phyloP scores from a whole-genome alignment of 305 asterid genomes.

The Solanum hybrid region DNA sequence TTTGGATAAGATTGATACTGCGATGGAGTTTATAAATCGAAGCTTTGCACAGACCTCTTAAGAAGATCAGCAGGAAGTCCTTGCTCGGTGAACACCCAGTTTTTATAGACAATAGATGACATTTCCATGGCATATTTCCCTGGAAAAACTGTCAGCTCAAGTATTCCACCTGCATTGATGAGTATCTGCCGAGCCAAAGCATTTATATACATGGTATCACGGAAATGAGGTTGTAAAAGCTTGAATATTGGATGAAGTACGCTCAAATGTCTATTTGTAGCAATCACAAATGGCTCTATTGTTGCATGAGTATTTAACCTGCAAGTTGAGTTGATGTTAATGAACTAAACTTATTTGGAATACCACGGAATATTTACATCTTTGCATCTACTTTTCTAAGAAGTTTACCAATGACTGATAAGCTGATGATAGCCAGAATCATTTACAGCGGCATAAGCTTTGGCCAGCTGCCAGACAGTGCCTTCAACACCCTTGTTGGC shows the following conservation, averaged over 20 bases:
- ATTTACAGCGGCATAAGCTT: constrained; percentile 64
- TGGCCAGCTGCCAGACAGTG: constrained; percentile 68
- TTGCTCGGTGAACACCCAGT: constrained; percentile 10
- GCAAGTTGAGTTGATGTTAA: background rate
- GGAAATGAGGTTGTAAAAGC: constrained; percentile 18
- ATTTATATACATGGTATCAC: constrained; percentile 17
- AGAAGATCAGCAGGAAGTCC: constrained; percentile 13
- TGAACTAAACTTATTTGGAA: background rate
- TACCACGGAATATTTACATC: background rate
- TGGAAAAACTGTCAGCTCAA: constrained; percentile 14
- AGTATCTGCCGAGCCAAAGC: constrained; percentile 18
- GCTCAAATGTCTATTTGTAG: constrained; percentile 12
- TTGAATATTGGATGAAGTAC: constrained; percentile 13
- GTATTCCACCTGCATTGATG: constrained; percentile 15
- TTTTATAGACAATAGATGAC: constrained; percentile 9
- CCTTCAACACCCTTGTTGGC: constrained; percentile 45
- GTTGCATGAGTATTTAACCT: constrained; percentile 9
- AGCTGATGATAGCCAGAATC: constrained; percentile 77
- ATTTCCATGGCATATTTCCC: constrained; percentile 15
- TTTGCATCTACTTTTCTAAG: background rate
- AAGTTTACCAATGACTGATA: constrained; percentile 51
- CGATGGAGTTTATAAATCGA: background rate
- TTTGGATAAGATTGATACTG: background rate
- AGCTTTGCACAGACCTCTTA: background rate
- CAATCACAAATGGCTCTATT: constrained; percentile 16